Base-by-base conservation (phyloP, 2,329 filamentous ascomycete species). In the Waltergamsia citrina region DNA sequence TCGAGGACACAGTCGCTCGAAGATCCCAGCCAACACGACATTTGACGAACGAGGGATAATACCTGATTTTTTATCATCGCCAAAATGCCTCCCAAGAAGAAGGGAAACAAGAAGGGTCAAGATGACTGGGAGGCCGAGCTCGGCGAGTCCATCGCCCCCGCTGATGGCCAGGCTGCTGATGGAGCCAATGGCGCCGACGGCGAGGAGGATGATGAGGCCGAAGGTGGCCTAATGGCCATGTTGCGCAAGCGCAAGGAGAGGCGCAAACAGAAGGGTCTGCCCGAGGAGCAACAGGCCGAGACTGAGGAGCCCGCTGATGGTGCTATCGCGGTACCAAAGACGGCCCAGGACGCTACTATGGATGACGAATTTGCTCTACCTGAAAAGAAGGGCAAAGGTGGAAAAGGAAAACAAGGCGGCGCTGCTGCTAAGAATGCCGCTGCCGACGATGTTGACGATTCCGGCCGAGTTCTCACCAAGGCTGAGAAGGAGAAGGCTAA, bases 401-500 rank as follows among this genome's bases (percentile, higher is more conserved):
- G 64, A 42, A 57, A 60, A 28, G 53, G 59, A 14, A 55, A 65
- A 42, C 57, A 64, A 31, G 56, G 59, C 12, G 67, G 70, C 22
- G 63, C 65, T 5, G 64, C 64, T 3, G 49, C 54, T 4, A 46
- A 60, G 27, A 50, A 52, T 6, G 66, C 62, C 11, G 62, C 51
- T 6, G 69, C 62, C 17, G 69, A 62, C 17, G 69, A 66, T 3
- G 69, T 62, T 9, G 74, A 58, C 7, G 69, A 67, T 4, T 66
- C 67, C 38, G 81, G 81, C 29, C 74, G 78, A 36, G 71, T 96
- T 32, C 78, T 96, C 64, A 94, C 86, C 25, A 98, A 96, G 74
- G 92, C 93, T 38, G 88, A 98, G 66, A 98, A 98, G 67, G 92
- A 98, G 59, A 94, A 86, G 62, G 71, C 90, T 52, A 96, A 90